Evolutionary conservation across 345 rosid genomes (phyloP).

Genomic region (Populus ilicifolia): DNA sequence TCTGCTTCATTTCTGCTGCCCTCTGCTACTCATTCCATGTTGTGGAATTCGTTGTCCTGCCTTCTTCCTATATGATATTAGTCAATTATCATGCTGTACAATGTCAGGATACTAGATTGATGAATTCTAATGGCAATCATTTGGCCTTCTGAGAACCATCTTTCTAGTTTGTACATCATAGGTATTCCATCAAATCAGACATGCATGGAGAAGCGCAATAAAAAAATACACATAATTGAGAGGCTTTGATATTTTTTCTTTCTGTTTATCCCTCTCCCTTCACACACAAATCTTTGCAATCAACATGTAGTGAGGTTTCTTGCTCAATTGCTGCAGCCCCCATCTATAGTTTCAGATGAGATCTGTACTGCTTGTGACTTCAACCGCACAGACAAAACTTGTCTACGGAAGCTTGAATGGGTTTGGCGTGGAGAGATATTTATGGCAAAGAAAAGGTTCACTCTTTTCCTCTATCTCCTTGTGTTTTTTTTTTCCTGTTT

Average conservation of each 20-base stretch:
- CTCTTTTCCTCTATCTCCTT: background rate
- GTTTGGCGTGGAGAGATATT: constrained; percentile 96
- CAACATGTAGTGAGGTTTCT: constrained; percentile 12
- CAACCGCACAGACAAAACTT: constrained; percentile 87
- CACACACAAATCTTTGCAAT: background rate
- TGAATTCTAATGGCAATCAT: background rate
- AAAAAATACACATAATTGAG: too few relatives aligned
- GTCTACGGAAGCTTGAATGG: constrained; percentile 97
- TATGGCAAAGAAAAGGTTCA: constrained; percentile 86
- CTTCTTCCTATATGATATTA: too few relatives aligned
- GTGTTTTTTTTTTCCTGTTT: constrained; percentile 3
- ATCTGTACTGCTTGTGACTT: constrained; percentile 94
- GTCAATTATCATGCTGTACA: background rate
- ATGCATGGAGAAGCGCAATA: too few relatives aligned
- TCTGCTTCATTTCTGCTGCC: too few relatives aligned
- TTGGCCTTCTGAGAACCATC: too few relatives aligned
- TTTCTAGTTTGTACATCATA: too few relatives aligned
- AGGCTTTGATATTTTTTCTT: background rate
- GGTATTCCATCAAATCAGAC: too few relatives aligned
- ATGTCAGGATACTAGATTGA: background rate
- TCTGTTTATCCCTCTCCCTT: background rate
- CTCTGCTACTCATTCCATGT: background rate
- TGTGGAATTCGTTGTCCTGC: background rate
- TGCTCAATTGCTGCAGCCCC: constrained; percentile 66
- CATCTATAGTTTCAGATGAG: constrained; percentile 88